These are phyloP conservation scores for Paspalum notatum DNA, from an alignment of 176 grass and related monocot species.

Conservation along the genomic window DNA sequence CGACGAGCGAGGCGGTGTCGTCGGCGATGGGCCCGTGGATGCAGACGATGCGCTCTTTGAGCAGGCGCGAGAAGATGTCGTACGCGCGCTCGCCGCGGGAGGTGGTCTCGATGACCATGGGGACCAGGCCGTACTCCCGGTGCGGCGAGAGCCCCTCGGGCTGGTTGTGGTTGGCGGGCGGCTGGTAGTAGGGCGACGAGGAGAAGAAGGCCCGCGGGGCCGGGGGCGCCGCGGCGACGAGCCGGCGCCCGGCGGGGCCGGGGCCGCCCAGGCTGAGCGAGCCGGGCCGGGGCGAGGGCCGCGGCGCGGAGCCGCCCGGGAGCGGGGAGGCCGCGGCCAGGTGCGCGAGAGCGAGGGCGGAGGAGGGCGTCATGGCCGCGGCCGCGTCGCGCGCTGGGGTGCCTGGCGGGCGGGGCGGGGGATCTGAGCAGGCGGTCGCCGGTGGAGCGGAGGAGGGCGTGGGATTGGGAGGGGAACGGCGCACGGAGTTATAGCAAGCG, in stretches of 20 bases:
- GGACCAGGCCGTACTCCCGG: constrained; percentile 58
- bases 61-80: constrained; percentile 86
- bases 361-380: constrained; percentile 43
- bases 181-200: constrained; percentile 28
- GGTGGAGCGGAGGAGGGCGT: neutral
- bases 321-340: constrained; percentile 28
- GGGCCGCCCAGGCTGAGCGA: constrained; percentile 18
- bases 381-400: neutral
- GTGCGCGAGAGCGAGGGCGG: constrained; percentile 36
- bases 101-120: constrained; percentile 95
- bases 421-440: constrained; percentile 15
- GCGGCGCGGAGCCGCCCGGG: constrained; percentile 29
- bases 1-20: constrained; percentile 70
- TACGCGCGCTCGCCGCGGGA: constrained; percentile 82
- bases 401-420: neutral
- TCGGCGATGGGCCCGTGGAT: constrained; percentile 83
- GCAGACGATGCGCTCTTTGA: constrained; percentile 94
- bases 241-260: neutral
- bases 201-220: constrained; percentile 52
- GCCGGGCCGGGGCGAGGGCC: neutral
- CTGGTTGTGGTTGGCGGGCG: neutral
- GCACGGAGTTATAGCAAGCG: constrained; percentile 20
- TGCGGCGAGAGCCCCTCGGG: constrained; percentile 19
- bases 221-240: constrained; percentile 21
- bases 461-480: constrained; percentile 5